Evolutionary conservation across 192 early-diverging fungal genomes (phyloP).

Genomic region (Spizellomyces punctatus): DNA sequence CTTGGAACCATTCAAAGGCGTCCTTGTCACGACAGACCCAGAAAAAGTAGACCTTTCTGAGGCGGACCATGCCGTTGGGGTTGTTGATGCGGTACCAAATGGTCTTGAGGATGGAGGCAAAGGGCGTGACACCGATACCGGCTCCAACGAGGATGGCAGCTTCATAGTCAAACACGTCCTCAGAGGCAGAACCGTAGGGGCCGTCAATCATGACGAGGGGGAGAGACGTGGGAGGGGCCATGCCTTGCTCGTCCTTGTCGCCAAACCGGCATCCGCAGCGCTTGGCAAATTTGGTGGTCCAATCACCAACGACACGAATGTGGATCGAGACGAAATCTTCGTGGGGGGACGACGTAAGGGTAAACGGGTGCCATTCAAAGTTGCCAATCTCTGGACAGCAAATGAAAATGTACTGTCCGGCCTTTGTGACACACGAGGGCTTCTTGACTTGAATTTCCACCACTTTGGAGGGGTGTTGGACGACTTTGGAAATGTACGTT

Average conservation of each 20-base stretch:
- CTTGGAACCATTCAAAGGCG: conserved; percentile 88
- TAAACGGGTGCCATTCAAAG: conserved; percentile 84
- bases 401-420: conserved; percentile 82
- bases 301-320: conserved; percentile 77
- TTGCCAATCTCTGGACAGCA: conserved; percentile 73
- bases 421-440: conserved; percentile 55
- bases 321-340: conserved; percentile 76
- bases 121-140: conserved; percentile 84
- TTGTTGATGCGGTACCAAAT: conserved; percentile 75
- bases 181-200: conserved; percentile 76
- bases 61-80: conserved; percentile 45
- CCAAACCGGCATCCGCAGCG: conserved; percentile 69
- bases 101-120: conserved; percentile 80
- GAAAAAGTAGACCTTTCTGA: conserved; percentile 86
- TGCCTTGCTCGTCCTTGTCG: conserved; percentile 42
- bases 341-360: conserved; percentile 78
- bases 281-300: conserved; percentile 69
- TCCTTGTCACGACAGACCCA: conserved; percentile 84
- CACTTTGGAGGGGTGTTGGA: conserved; percentile 81
- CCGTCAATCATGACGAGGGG: conserved; percentile 78
- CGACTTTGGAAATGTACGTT: conserved; percentile 77
- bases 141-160: conserved; percentile 77
- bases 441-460: conserved; percentile 81
- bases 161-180: conserved; percentile 84
- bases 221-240: conserved; percentile 52